Evolutionary conservation across 345 rosid species (phyloP), one percentile per base, ranked within the genome.

Genomic region (Hibiscus tridactylites): DNA sequence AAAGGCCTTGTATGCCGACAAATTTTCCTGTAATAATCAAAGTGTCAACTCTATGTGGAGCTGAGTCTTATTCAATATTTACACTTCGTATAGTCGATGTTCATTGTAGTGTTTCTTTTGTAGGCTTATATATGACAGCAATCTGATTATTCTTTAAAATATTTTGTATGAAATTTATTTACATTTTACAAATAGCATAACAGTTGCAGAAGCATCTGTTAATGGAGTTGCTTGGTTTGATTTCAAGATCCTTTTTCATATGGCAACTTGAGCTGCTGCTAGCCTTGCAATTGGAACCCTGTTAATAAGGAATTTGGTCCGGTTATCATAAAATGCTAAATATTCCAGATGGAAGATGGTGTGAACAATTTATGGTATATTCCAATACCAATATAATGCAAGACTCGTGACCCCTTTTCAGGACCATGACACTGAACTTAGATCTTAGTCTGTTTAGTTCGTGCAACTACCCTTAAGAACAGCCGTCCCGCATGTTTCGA

Each of bases 211-310:
- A 47, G 16, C 26, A 29, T 46, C 37, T 46, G 21, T 13, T 7
- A 56, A 29, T 28, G 19, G 15, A 47, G 71, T 47, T 44, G 33
- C 33, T 65, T 44, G 37, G 0, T 11, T 17, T 19, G 69, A 28
- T 46, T 9, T 65, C 35, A 24, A 28, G 13, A 50, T 9, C 24
- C 26, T 17, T 28, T 21, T 26, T 67, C 59, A 68, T 39, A 50
- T 50, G 44, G 71, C 60, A 50, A 68, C 71, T 68, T 68, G 71
- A 50, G 71, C 71, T 29, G 71, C 71, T 28, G 71, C 71, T 28
- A 68, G 71, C 71, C 71, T 68, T 16, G 71, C 71, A 49, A 68
- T 68, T 42, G 70, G 70, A 47, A 66, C 70, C 70, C 70, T 66
- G 57, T 15, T 39, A 39, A 31, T 13, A 46, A 66, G 19, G 33